Evolutionary conservation across 768 basidiomycete genomes (phyloP).

Genomic region (Strobilomyces echinocephalus): DNA sequence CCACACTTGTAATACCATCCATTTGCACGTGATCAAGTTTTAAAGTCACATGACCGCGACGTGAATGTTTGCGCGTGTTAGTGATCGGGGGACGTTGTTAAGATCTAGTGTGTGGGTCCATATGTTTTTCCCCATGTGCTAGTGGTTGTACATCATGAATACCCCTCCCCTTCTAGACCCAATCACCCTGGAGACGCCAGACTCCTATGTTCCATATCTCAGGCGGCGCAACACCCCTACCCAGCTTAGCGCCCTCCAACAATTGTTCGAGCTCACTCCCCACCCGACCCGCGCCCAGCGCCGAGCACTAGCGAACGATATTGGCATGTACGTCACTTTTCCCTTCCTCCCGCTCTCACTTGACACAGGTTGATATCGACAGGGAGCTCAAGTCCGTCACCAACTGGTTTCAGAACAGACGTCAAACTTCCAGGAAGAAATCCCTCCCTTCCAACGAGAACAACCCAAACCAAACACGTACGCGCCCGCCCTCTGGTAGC

Average conservation of each 20-base stretch:
- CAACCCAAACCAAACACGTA: slow-evolving; percentile 7
- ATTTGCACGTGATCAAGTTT: slow-evolving; percentile 18
- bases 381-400: slow-evolving; percentile 69
- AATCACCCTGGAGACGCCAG: neutral
- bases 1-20: slow-evolving; percentile 3
- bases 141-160: slow-evolving; percentile 8
- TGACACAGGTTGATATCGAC: slow-evolving; percentile 1
- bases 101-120: slow-evolving; percentile 5
- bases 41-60: slow-evolving; percentile 25
- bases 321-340: slow-evolving; percentile 32
- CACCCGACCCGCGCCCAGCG: slow-evolving; percentile 44
- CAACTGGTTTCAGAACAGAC: slow-evolving; percentile 82
- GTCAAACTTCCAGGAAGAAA: slow-evolving; percentile 43
- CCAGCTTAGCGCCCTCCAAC: slow-evolving; percentile 34
- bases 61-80: slow-evolving; percentile 19
- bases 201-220: slow-evolving; percentile 23
- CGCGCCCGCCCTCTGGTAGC: neutral
- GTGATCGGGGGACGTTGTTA: slow-evolving; percentile 7
- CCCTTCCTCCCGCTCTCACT: neutral
- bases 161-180: neutral
- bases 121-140: slow-evolving; percentile 7
- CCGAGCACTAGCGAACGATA: slow-evolving; percentile 34
- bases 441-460: slow-evolving; percentile 23
- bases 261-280: slow-evolving; percentile 32
- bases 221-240: slow-evolving; percentile 30